Conservation (phyloP, 2,329 filamentous ascomycete species). For the Rutstroemia sp. region DNA sequence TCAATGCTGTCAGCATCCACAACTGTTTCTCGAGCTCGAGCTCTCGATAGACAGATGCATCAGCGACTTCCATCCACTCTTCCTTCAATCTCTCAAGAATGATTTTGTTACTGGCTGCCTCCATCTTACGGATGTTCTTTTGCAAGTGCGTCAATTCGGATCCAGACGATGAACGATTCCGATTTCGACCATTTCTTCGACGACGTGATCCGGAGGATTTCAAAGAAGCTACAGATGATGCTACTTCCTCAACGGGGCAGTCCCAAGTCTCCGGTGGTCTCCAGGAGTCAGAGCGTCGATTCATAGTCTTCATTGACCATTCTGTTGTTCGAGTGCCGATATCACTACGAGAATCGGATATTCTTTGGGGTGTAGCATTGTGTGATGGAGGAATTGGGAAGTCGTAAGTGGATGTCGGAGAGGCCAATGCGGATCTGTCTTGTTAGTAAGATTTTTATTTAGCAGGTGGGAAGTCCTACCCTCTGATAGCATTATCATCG, state of each 20-base stretch:
- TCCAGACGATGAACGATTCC: conserved; percentile 6
- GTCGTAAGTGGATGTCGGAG: conserved; percentile 15
- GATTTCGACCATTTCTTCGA: background rate
- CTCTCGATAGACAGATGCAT: conserved; percentile 42
- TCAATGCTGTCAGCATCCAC: conserved; percentile 55
- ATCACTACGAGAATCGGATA: background rate
- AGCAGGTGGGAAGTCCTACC: conserved; percentile 4
- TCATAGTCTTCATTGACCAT: conserved; percentile 9
- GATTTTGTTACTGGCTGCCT: conserved; percentile 41
- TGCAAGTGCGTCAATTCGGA: conserved; percentile 36
- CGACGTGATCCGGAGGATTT: conserved; percentile 2
- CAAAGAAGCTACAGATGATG: conserved; percentile 3
- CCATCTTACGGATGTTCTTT: conserved; percentile 48
- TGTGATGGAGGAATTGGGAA: conserved; percentile 18
- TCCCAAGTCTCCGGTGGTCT: conserved; percentile 21
- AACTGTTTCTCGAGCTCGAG: conserved; percentile 48
- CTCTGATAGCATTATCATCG: conserved; percentile 12
- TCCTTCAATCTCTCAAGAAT: conserved; percentile 49
- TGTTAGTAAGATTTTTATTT: background rate
- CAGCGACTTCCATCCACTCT: conserved; percentile 37
- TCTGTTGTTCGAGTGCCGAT: conserved; percentile 9
- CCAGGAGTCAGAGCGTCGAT: conserved; percentile 15
- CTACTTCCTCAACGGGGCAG: conserved; percentile 4
- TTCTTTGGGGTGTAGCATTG: background rate
- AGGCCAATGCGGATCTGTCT: conserved; percentile 6